A percentile compares a stretch with the other conserved stretches of the same genome.
Evolutionary conservation across 192 early-diverging fungal genomes (phyloP).

Genomic region (Kickxella alabastrina): DNA sequence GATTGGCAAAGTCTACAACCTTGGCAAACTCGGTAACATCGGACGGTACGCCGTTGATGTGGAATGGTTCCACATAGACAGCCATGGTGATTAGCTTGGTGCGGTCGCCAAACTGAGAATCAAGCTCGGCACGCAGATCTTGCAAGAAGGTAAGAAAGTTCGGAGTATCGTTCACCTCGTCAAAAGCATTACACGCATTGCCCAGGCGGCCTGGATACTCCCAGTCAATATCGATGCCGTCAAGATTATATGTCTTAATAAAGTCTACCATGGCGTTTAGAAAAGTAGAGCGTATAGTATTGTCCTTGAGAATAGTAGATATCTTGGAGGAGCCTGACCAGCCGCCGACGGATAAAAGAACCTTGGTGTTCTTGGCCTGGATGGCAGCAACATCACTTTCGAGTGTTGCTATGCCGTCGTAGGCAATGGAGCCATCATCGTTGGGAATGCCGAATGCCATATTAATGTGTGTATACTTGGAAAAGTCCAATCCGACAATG

Average conservation of each 20-base stretch:
- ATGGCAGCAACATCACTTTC: constrained; percentile 37
- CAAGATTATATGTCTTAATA: constrained; percentile 53
- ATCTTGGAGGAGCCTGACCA: constrained; percentile 55
- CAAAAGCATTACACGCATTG: constrained; percentile 37
- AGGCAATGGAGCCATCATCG: constrained; percentile 24
- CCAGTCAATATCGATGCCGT: constrained; percentile 75
- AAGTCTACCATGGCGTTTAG: constrained; percentile 47
- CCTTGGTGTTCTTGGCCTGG: constrained; percentile 54
- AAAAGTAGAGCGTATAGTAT: constrained; percentile 15
- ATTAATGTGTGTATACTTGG: constrained; percentile 63
- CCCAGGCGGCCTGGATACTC: constrained; percentile 58
- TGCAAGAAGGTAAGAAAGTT: constrained; percentile 62
- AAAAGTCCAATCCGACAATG: constrained; percentile 19
- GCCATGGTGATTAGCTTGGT: constrained; percentile 65
- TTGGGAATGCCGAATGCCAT: constrained; percentile 57
- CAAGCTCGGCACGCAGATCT: constrained; percentile 49
- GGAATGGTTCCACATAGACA: constrained; percentile 60
- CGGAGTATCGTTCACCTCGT: constrained; percentile 55
- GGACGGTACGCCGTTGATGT: constrained; percentile 39
- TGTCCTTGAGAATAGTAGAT: not conserved
- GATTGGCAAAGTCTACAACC: constrained; percentile 61
- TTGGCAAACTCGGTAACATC: constrained; percentile 63
- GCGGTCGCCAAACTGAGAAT: constrained; percentile 18
- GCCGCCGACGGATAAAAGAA: constrained; percentile 61
- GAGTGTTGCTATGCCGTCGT: constrained; percentile 13